A percentile compares a stretch with the other conserved stretches of the same genome.
phyloP scores from a whole-genome alignment of 140 eudicot species.

The Erigeron philadelphicus region DNA sequence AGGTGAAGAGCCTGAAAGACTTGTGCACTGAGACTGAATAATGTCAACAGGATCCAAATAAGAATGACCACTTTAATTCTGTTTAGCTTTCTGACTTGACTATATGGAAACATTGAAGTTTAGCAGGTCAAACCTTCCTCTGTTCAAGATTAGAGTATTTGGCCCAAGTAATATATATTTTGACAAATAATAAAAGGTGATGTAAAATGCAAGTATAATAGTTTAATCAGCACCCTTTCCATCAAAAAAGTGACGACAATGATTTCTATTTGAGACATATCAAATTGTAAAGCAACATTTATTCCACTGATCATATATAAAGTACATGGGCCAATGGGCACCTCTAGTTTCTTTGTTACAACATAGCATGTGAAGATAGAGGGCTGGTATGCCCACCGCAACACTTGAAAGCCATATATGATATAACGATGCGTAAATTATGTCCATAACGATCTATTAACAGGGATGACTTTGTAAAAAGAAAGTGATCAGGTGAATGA shows the following conservation, averaged over 20 bases:
- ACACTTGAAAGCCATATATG: no score
- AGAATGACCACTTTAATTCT: background rate
- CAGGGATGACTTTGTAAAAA: background rate
- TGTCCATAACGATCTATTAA: constrained; percentile 1
- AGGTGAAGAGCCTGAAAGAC: background rate
- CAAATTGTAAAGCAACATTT: background rate
- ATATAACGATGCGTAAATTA: background rate
- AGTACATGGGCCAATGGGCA: background rate
- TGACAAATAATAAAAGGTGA: background rate
- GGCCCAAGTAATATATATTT: background rate
- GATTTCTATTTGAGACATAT: background rate
- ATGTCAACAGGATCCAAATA: background rate
- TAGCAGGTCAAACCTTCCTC: background rate
- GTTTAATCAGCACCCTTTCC: background rate
- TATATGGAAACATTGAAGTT: background rate
- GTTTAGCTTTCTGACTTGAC: background rate
- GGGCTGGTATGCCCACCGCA: no score
- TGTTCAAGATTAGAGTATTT: background rate
- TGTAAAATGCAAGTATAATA: no score
- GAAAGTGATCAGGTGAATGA: background rate
- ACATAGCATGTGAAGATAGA: constrained; percentile 9
- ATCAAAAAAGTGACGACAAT: background rate
- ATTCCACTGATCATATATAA: constrained; percentile 1
- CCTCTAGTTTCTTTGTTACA: constrained; percentile 19
- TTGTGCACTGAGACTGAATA: background rate